A percentile compares a stretch with the other conserved stretches of the same genome.
Conservation (phyloP, 768 basidiomycete genomes). For the Filobasidium wieringae region DNA sequence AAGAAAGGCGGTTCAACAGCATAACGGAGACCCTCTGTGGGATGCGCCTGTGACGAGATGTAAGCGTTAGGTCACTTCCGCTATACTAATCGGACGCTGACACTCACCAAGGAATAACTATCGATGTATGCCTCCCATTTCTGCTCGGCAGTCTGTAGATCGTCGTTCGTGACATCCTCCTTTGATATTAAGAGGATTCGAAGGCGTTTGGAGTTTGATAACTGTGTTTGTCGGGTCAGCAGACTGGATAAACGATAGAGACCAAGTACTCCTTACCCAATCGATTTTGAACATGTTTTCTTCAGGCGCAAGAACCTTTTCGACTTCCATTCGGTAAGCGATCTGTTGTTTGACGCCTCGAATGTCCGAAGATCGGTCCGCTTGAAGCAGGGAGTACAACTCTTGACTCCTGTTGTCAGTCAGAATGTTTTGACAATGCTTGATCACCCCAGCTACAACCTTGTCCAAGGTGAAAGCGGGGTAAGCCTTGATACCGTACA, state of each 20-base stretch:
- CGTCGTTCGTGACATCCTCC: constrained; percentile 43
- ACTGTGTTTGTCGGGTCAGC: background rate
- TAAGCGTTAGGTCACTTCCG: constrained; percentile 4
- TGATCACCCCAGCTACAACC: constrained; percentile 72
- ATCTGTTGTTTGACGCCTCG: constrained; percentile 39
- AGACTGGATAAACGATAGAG: background rate
- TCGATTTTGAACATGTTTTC: constrained; percentile 44
- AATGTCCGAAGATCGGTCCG: constrained; percentile 44
- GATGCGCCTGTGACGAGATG: constrained; percentile 26
- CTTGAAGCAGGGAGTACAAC: constrained; percentile 62
- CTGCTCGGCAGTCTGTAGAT: constrained; percentile 40
- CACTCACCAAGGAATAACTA: constrained; percentile 40
- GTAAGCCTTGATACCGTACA: constrained; percentile 58
- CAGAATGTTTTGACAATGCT: constrained; percentile 83
- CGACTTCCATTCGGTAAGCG: constrained; percentile 42
- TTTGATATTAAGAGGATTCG: constrained; percentile 41
- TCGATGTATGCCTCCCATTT: constrained; percentile 43
- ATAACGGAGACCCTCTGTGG: constrained; percentile 41
- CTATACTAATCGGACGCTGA: constrained; percentile 1
- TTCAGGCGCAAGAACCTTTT: constrained; percentile 39
- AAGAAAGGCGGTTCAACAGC: constrained; percentile 41
- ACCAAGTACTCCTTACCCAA: constrained; percentile 33
- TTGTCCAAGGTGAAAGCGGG: constrained; percentile 89
- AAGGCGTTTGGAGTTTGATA: background rate
- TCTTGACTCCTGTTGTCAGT: constrained; percentile 79